A percentile compares a stretch with the other conserved stretches of the same genome.
phyloP scores from a whole-genome alignment of 192 early-diverging fungal species.

The Podila epigama region DNA sequence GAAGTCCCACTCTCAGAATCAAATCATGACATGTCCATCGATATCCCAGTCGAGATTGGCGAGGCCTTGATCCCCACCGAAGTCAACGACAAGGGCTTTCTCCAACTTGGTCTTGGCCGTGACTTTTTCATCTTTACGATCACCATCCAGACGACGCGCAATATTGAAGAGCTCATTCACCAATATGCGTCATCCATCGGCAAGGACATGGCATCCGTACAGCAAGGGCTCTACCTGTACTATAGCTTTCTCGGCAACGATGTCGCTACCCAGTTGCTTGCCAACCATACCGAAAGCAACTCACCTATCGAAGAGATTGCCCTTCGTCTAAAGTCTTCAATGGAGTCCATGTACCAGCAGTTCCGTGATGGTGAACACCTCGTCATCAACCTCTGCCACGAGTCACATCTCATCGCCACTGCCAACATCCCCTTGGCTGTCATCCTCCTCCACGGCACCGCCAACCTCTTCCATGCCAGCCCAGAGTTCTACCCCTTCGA shows the following conservation, averaged over 20 bases:
- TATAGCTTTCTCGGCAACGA: conserved; percentile 45
- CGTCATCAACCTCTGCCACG: conserved; percentile 51
- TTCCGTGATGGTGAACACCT: conserved; percentile 44
- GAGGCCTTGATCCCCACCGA: conserved; percentile 49
- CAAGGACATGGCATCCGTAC: conserved; percentile 10
- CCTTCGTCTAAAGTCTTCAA: conserved; percentile 41
- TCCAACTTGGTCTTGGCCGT: conserved; percentile 36
- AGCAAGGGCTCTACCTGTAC: conserved; percentile 38
- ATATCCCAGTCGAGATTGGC: conserved; percentile 45
- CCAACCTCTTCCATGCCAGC: conserved; percentile 45
- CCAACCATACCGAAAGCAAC: conserved; percentile 7
- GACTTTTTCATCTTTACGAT: conserved; percentile 48
- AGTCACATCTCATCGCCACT: conserved; percentile 48
- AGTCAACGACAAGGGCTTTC: conserved; percentile 44
- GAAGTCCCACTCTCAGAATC: conserved; percentile 22
- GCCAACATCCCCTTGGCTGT: conserved; percentile 51
- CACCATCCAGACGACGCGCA: conserved; percentile 37
- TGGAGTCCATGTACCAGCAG: conserved; percentile 51
- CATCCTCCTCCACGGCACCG: conserved; percentile 42
- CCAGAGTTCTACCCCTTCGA: conserved; percentile 40
- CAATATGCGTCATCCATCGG: conserved; percentile 17
- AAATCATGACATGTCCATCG: conserved; percentile 31
- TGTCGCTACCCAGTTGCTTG: conserved; percentile 38
- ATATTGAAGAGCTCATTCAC: conserved; percentile 23
- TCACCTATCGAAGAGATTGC: conserved; percentile 45